Evolutionary conservation across 495 filamentous ascomycete genomes (phyloP), one percentile per base, ranked within the genome.

Genomic region (Staphylotrichum longicolle): DNA sequence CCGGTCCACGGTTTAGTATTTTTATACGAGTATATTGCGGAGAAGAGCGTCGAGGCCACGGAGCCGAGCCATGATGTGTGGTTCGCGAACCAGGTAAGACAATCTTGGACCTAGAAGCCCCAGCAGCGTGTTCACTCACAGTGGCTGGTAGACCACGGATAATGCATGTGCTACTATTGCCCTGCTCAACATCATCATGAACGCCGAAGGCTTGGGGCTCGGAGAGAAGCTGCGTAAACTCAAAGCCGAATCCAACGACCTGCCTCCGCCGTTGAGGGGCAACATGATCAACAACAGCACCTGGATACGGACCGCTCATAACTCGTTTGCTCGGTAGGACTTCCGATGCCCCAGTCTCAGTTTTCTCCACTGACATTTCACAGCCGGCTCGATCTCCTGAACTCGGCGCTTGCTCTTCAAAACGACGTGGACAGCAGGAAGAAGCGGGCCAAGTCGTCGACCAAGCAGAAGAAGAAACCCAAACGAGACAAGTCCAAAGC

Each of bases 151-250:
- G 89, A 91, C 90, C 0, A 85, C 85, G 3, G 78, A 82, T 34
- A 94, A 94, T 75, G 85, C 90, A 12, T 98, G 94, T 73, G 93
- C 91, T 14, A 93, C 90, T 34, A 84, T 96, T 20, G 93, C 94
- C 4, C 73, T 97, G 53, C 75, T 96, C 32, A 97, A 97, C 58
- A 94, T 96, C 57, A 79, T 96, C 66, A 93, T 95, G 81, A 98
- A 97, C 68, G 80, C 88, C 27, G 74, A 46, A 8, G 68, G 58
- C 1, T 74, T 91, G 9, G 73, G 82, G 11, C 77, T 96, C 5
- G 91, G 91, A 5, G 74, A 83, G 14, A 78, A 85, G 64, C 80
- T 97, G 2, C 69, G 75, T 27, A 69, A 77, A 39, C 94, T 97
- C 72, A 91, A 88, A 65, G 75, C 86, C 1, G 85, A 86, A 60